These are phyloP conservation scores for Parsonsia alboflavescens DNA, from an alignment of 257 asterid genomes.

Conservation along the genomic window DNA sequence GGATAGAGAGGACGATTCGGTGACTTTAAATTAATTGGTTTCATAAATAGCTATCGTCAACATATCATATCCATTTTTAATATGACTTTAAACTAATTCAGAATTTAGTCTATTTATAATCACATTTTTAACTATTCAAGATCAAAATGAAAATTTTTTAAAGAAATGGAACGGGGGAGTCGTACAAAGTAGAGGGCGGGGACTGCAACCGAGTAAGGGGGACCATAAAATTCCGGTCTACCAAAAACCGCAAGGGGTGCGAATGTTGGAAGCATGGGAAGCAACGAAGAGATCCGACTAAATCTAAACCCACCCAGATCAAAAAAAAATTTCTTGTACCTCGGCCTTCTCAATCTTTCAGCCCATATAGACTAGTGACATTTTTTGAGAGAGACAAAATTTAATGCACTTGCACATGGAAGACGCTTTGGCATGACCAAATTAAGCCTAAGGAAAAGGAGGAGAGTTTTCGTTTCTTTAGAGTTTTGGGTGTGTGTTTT, in stretches of 20 bases:
- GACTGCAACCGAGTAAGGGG: background rate
- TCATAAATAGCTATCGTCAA: too few species aligned
- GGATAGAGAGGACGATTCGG: background rate
- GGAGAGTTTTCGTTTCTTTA: background rate
- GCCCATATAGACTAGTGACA: background rate
- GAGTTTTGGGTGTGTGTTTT: background rate
- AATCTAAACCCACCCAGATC: too few species aligned
- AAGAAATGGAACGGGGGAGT: too few species aligned
- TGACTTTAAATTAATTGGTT: too few species aligned
- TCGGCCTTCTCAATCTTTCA: conserved; percentile 10
- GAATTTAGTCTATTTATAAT: too few species aligned
- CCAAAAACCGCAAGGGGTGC: conserved; percentile 13
- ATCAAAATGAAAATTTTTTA: too few species aligned
- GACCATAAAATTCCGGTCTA: background rate
- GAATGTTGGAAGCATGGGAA: conserved; percentile 46
- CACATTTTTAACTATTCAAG: too few species aligned
- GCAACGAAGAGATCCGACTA: conserved; percentile 26
- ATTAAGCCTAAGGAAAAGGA: background rate
- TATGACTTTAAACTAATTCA: too few species aligned
- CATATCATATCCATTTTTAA: too few species aligned
- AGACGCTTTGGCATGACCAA: background rate
- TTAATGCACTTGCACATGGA: background rate
- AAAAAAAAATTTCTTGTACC: conserved; percentile 51
- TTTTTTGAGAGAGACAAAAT: background rate
- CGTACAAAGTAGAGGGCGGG: background rate